Base-by-base conservation (phyloP, 2,329 filamentous ascomycete genomes). In the Aquanectria penicillioides region DNA sequence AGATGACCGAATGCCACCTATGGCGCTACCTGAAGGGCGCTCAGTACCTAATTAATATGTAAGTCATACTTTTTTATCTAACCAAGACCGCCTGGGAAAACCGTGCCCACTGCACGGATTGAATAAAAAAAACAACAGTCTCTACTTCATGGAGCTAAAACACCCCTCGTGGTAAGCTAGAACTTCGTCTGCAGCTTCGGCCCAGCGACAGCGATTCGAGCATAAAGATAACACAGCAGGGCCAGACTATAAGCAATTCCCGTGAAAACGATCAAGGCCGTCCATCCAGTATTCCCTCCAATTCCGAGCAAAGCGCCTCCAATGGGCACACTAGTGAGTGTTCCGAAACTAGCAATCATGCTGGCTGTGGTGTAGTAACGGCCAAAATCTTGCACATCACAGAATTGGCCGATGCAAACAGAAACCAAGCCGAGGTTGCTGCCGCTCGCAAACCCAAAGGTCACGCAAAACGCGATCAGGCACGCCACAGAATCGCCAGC, bases 361-460 rank as follows among this genome's bases (percentile, higher is more conserved):
- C 25, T 41, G 20, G 38, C 38, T 13, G 38, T 25, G 15, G 38
- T 25, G 10, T 10, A 18, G 15, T 41, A 26, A 11, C 38, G 38
- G 12, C 38, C 38, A 10, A 17, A 41, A 15, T 41, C 38, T 7
- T 9, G 11, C 25, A 41, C 22, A 1, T 41, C 38, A 23, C 38
- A 41, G 6, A 41, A 17, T 12, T 41, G 38, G 22, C 38, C 38
- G 4, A 41, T 41, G 22, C 22, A 41, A 9, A 41, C 38, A 17
- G 38, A 23, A 25, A 41, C 12, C 7, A 41, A n/a, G 20, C 22
- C 26, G 22, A 26, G 22, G 18, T 41, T 41, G 15, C 38, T 15
- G 5, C 38, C 38, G 12, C 38, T 41, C 15, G 87, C 88, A 67
- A 96, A 92, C 1, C 93, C 93, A 73, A 96, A 94, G 1, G 92